Conservation (phyloP, 352 stramenopile genomes). For the Phytophthora syringae region DNA sequence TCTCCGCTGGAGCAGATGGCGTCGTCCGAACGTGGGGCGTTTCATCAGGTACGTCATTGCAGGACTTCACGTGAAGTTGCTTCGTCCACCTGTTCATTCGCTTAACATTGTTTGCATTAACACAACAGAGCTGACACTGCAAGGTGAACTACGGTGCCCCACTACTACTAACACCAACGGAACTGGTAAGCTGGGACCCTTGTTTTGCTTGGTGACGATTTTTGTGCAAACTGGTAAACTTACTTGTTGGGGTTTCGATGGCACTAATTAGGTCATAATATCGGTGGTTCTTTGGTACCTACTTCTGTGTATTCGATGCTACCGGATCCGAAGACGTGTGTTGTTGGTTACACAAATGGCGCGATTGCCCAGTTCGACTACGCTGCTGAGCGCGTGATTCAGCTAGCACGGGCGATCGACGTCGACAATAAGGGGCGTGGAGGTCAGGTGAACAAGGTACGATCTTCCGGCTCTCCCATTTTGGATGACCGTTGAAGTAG, state of each 20-base stretch:
- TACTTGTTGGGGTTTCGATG: neutral
- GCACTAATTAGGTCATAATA: conserved; percentile 43
- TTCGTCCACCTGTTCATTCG: no score
- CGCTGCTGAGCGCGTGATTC: conserved; percentile 77
- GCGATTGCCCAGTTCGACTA: conserved; percentile 78
- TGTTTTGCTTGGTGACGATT: neutral
- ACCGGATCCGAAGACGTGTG: conserved; percentile 81
- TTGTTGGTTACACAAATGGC: conserved; percentile 81
- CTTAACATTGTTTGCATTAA: neutral
- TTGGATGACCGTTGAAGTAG: neutral
- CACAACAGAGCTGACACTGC: conserved; percentile 68
- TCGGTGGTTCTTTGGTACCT: conserved; percentile 62
- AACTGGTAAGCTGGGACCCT: conserved; percentile 32
- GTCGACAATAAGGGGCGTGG: conserved; percentile 65
- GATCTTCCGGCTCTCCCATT: neutral
- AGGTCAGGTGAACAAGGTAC: conserved; percentile 82
- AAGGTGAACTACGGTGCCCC: conserved; percentile 73
- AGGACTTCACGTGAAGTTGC: no score
- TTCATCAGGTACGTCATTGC: conserved; percentile 57
- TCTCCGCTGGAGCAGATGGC: conserved; percentile 80
- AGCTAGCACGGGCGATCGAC: conserved; percentile 72
- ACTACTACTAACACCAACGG: conserved; percentile 63
- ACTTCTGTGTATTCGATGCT: conserved; percentile 78
- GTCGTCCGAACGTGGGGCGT: conserved; percentile 83
- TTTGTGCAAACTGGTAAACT: neutral